Evolutionary conservation across 1,139 yeast genomes (phyloP), one percentile per base, ranked within the genome.

Genomic region (Diutina catenulata): DNA sequence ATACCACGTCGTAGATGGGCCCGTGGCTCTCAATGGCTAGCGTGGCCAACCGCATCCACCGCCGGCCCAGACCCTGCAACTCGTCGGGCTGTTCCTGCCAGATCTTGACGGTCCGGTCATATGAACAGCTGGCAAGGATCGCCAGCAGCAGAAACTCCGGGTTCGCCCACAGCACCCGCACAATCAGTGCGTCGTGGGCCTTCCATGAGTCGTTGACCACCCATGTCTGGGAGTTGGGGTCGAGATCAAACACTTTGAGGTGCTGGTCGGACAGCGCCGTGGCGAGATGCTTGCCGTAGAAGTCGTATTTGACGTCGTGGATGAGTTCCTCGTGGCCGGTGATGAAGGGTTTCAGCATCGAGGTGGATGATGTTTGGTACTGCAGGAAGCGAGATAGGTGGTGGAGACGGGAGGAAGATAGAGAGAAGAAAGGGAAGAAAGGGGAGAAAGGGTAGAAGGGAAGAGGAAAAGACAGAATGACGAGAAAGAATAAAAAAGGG

Each of bases 231-330:
- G 73, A 58, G 21, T 62, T 45, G 11, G 74, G 56, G 47, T 77
- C 83, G 37, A 80, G 60, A 52, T 81, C 91, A 55, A 86, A 88
- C 28, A 88, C 88, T 51, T 84, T 84, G 45, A 88, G 74, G 51
- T 83, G 93, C 49, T 87, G 95, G 56, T 88, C 97, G 0, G 94
- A 81, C 7, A 95, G 83, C 41, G 93, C 87, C 0, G 95, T 87
- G 7, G 95, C 97, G 40, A 88, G 65, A 43, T 87, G 82, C 43
- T 76, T 76, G 2, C 97, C 97, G 51, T 88, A 88, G 56, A 80
- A 87, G 56, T 84, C 94, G 55, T 87, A 88, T 26, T 84, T 78
- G 31, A 86, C 74, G 50, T 87, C 95, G 50, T 87, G 94, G 38
- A 88, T 75, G 43, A 88, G 68, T 55, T 88, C 97, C 51, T 84